Base-by-base conservation (phyloP, 139 green algal genomes). In the Picochlorum sp. region DNA sequence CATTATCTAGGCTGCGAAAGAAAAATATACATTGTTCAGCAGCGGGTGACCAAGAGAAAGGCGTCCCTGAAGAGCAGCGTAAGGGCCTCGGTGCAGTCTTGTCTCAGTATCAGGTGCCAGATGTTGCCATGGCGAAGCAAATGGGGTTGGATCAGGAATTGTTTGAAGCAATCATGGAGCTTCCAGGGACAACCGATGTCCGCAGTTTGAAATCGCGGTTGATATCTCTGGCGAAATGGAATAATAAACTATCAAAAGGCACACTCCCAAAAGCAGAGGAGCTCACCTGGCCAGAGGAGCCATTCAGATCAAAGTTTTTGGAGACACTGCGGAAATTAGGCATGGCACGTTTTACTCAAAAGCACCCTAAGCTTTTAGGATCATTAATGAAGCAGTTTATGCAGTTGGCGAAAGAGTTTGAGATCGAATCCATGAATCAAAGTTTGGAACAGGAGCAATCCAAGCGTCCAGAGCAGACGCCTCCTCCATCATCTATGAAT, bases 261-360 rank as follows among this genome's bases (percentile, higher is more conserved):
- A 10, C 72, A 21, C 68, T 94, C 37, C 86, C 86, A 14, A 56
- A 69, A 28, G 50, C 80, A n/a, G 69, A 75, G 2, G 41, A 72
- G 9, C 45, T 91, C 10, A 34, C 70, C 15, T 95, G 88, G 88
- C 87, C 87, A 3, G 63, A 65, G 26, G 86, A 95, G 66, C 87
- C 88, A 13, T 91, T 95, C 52, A 74, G 80, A 57, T 77, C 64
- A 34, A 85, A 87, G 72, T 92, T 95, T 73, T 72, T 88, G 16
- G 74, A 60, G n/a, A 28, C 63, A 30, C 45, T 70, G 9, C 63
- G 59, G 28, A 45, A 51, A 21, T 61, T 96, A 52, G 84, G 92
- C 76, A 94, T 96, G 86, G 69, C 87, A 2, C 85, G 84, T 54
- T 95, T 96, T 75, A 91, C 82, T 15, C 72, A 86, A 28, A 75